phyloP scores from a whole-genome alignment of 164 flowering plant genomes.

The grape (Vitis vinifera) region ASM3070453v1 NC_081815.1:2264001-2264500 shows the following conservation, averaged over 20 bases:
- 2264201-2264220: slow-evolving; percentile 89
- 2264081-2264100: too few species aligned
- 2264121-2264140: not conserved
- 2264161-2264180: slow-evolving; percentile 51
- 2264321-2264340: slow-evolving; percentile 87
- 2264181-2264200: slow-evolving; percentile 91
- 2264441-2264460: not conserved
- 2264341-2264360: slow-evolving; percentile 80
- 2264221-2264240: slow-evolving; percentile 97
- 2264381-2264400: not conserved
- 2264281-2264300: slow-evolving; percentile 84
- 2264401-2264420: not conserved
- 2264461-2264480: not conserved
- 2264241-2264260: slow-evolving; percentile 85
- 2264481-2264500: slow-evolving; percentile 8
- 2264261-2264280: slow-evolving; percentile 83
- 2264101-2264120: too few species aligned
- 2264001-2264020: too few species aligned
- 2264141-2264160: not conserved
- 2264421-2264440: not conserved
- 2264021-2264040: too few species aligned
- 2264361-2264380: slow-evolving; percentile 57
- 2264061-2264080: not conserved
- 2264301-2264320: slow-evolving; percentile 96
- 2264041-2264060: not conserved